Base-by-base conservation (phyloP, 805 yeast species). In the Candida pseudofarinosa region DNA sequence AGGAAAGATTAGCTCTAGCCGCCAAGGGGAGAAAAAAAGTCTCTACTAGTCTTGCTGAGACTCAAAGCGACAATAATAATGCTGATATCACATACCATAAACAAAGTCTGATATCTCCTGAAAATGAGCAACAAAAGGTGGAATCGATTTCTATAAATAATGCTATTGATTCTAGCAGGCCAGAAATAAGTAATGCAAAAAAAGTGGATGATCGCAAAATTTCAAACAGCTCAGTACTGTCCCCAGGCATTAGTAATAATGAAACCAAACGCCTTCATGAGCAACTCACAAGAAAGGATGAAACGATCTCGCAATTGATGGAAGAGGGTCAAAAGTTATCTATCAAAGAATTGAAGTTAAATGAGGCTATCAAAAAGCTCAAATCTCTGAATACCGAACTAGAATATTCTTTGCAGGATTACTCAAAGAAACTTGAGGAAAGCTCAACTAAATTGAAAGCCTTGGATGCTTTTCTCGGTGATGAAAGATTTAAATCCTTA, bases 1-100 rank as follows among this genome's bases (percentile, higher is more conserved):
- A 88, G 54, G 96, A 90, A 54, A 72, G 97, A 47, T 70, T 90
- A 40, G 95, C 93, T 1, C 62, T 81, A 47, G 97, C 97, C 1
- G 88, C 96, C 4, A 73, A 77, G 44, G 69, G 69, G 12, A 67
- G 62, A 36, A 53, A 38, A 43, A 49, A 23, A 19, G 38, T 36
- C 7, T 32, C 40, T 16, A 20, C 47, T 4, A 14, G 38, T 23
- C 28, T 23, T 7, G 28, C 28, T 23, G 35, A 32, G 17, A 6
- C n/a, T 7, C 8, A 7, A 6, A 13, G 20, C 6, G 28, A 17
- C n/a, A 8, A 17, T n/a, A 26, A 35, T 8, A 10, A 3, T 10
- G n/a, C 5, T 12, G 30, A 5, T 3, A 19, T 2, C 1, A 4
- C 23, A 10, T 4, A 33, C 12, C 15, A 13, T 28, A n/a, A 8